Base-by-base conservation (phyloP, 2,329 filamentous ascomycete species). In the Pezizomycotina sp. region DNA sequence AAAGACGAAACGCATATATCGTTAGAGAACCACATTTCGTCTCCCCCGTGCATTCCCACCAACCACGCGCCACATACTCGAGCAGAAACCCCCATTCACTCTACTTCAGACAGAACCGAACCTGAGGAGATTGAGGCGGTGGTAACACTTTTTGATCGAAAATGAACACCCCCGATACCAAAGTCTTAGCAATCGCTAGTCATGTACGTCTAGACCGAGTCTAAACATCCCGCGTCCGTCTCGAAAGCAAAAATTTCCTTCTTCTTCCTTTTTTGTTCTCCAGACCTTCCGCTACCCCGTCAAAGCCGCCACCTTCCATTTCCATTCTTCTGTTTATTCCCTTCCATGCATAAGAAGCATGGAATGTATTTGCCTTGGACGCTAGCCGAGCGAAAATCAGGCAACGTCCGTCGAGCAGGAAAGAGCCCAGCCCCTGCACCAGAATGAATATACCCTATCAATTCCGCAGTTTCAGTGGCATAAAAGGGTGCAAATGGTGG, bases 181-280 rank as follows among this genome's bases (percentile, higher is more conserved):
- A 38, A 42, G 82, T 93, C 45, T 67, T 93, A 55, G 83, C 84
- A 40, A 71, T 93, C 51, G 83, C 84, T 56, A 93, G 84, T 60
- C 84, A 93, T 84, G 84, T 93, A 77, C 60, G 76, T 60, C 45
- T 42, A 38, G 38, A 45, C 31, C 35, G 25, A 40, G 34, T 31
- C 28, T 30, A 24, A 18, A 26, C 37, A 19, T 40, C 32, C 34
- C 40, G 18, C 38, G 22, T 12, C 32, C 38, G 50, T 50, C 28
- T 52, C 42, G 45, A 26, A 25, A 28, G 29, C 20, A 31, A 47
- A 48, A 45, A 52, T 50, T 49, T 46, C 9, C 31, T 14, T n/a
- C n/a, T 31, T 43, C 15, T 34, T 38, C 37, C 30, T 39, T 30
- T 38, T 29, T 34, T 20, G 12, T 8, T 24, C 26, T n/a, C 21